Conservation (phyloP, 2,329 filamentous ascomycete genomes). For the Pseudogymnoascus sp. region DNA sequence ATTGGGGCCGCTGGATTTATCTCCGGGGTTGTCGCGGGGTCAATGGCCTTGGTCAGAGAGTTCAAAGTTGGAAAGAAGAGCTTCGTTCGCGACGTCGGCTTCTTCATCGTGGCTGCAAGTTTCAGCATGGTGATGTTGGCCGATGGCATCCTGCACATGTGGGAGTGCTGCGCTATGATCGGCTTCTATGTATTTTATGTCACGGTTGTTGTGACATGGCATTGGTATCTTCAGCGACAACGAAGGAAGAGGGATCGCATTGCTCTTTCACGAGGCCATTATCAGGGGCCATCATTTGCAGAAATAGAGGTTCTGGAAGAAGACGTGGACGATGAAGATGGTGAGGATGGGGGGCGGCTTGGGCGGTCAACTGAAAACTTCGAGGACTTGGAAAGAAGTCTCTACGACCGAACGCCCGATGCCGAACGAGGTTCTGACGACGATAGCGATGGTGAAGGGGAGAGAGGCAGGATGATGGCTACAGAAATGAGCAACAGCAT, state of each 20-base stretch:
- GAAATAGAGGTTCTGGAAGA: conserved; percentile 55
- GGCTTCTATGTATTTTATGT: conserved; percentile 88
- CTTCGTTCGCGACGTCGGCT: conserved; percentile 84
- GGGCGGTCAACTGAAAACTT: conserved; percentile 23
- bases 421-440: conserved; percentile 27
- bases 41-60: conserved; percentile 93
- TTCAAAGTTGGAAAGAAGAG: conserved; percentile 85
- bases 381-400: conserved; percentile 22
- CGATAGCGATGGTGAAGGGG: conserved; percentile 40
- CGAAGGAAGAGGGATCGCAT: conserved; percentile 55
- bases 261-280: conserved; percentile 65
- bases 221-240: conserved; percentile 68
- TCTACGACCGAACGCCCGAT: conserved; percentile 34
- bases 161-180: conserved; percentile 90
- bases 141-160: conserved; percentile 74
- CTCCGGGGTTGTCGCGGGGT: conserved; percentile 88
- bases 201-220: conserved; percentile 77
- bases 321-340: conserved; percentile 49
- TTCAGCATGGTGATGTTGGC: conserved; percentile 84
- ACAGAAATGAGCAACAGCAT: conserved; percentile 90
- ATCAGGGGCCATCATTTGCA: conserved; percentile 48
- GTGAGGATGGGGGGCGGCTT: conserved; percentile 37
- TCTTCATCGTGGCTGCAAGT: conserved; percentile 78
- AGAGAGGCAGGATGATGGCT: conserved; percentile 56
- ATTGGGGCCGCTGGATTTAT: conserved; percentile 95